Conservation (phyloP, 1,284 basidiomycete species). For the Pseudozyma tsukubaensis region DNA sequence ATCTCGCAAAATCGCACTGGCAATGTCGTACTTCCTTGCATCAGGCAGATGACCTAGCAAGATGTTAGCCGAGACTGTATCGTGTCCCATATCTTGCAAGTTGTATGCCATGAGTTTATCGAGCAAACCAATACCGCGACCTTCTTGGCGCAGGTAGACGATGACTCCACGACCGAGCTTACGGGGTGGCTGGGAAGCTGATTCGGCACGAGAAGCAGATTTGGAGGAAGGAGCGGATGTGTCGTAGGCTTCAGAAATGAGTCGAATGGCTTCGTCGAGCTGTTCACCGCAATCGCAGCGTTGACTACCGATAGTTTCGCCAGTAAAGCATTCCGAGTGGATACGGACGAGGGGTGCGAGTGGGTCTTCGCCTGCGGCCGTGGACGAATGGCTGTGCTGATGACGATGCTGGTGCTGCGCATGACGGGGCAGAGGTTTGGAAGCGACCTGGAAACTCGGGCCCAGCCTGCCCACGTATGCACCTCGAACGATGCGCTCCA, state of each 20-base stretch:
- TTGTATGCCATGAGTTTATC: conserved; percentile 99
- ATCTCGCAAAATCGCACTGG: conserved; percentile 88
- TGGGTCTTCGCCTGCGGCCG: conserved; percentile 23
- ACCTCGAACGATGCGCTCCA: conserved; percentile 91
- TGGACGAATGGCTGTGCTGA: conserved; percentile 19
- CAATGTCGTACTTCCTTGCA: conserved; percentile 91
- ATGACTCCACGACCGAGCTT: conserved; percentile 78
- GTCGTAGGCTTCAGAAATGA: conserved; percentile 74
- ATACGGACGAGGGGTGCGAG: conserved; percentile 86
- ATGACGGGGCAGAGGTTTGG: conserved; percentile 69
- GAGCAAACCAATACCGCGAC: conserved; percentile 94
- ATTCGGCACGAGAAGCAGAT: background rate
- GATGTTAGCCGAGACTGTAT: conserved; percentile 96
- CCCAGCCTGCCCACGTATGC: conserved; percentile 90
- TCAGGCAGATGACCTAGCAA: conserved; percentile 95
- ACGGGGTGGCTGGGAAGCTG: background rate
- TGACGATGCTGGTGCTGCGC: conserved; percentile 58
- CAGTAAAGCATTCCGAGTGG: conserved; percentile 98
- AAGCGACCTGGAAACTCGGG: conserved; percentile 74
- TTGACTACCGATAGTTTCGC: conserved; percentile 97
- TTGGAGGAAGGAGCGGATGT: conserved; percentile 67
- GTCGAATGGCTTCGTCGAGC: conserved; percentile 92
- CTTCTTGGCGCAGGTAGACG: conserved; percentile 96
- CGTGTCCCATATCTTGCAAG: conserved; percentile 95
- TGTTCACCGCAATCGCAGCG: conserved; percentile 99